Base-by-base conservation (phyloP, 345 rosid genomes). In the Crucihimalaya himalaica region DNA sequence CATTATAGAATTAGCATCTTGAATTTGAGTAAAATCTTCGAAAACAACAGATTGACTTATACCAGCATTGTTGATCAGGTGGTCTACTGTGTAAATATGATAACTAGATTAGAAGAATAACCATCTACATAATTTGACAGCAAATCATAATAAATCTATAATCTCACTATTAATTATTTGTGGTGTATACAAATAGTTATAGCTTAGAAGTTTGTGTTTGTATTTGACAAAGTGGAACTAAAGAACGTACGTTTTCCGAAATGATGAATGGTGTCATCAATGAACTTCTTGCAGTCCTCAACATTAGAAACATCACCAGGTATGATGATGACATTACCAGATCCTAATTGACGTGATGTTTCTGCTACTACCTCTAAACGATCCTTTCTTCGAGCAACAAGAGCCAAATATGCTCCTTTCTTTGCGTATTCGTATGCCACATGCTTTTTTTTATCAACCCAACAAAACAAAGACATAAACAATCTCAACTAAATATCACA, bases 41-140 rank as follows among this genome's bases (percentile, higher is more conserved):
- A 80, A 72, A 12, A 54, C 0, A 34, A 19, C 8, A 18, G n/a
- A 1, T 19, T 42, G 48, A 27, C 34, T 6, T 20, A 71, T 18
- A 1, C 80, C 83, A 28, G 83, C 83, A 50, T 71, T 80, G 66
- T 62, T 80, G 42, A 80, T 72, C 63, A 76, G 31, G 32, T 80
- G 83, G 54, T 76, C 83, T 28, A 70, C 80, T 62, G 55, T 63
- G 14, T 3, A 40, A 5, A 23, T 25, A 39, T 55, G 3, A 42
- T 11, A 42, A 18, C 31, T 40, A 14, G 53, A 4, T 69, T 39
- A 39, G 10, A 34, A 37, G 7, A 23, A 6, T 51, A 18, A 32
- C 6, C 25, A 23, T 19, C 3, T 40, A 20, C 32, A 6, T 15
- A 34, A 5, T 45, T 29, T 20, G 43, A 46, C 3, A 50, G 1